These are phyloP conservation scores for Solanum sejunctum DNA, from an alignment of 257 asterid genomes.

Conservation along the genomic window DNA sequence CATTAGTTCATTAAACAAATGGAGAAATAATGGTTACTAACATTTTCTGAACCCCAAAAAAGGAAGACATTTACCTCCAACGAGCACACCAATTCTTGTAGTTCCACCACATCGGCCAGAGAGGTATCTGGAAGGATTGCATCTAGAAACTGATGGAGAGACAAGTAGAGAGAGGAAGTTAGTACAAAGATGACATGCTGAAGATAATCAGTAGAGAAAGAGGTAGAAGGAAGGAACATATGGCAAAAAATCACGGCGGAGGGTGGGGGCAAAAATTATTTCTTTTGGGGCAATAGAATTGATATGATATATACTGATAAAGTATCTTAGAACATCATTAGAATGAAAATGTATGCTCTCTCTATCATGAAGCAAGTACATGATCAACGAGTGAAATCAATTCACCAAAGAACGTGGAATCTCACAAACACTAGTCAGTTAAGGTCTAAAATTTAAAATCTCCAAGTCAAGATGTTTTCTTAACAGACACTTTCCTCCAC, in stretches of 20 bases:
- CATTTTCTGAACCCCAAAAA: neutral
- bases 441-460: neutral
- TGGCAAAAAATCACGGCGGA: neutral
- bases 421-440: neutral
- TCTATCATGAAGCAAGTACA: neutral
- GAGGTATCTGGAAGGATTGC: slow-evolving; percentile 22
- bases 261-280: neutral
- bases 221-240: neutral
- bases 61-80: slow-evolving; percentile 43
- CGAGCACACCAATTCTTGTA: slow-evolving; percentile 34
- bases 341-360: neutral
- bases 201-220: neutral
- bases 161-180: slow-evolving; percentile 1
- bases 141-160: slow-evolving; percentile 23
- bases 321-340: neutral
- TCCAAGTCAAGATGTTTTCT: neutral
- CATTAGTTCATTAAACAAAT: neutral
- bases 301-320: neutral
- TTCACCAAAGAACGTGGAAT: neutral
- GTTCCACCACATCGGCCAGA: slow-evolving; percentile 38
- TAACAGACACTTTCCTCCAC: neutral
- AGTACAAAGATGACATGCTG: neutral
- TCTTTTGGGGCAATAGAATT: neutral
- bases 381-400: neutral
- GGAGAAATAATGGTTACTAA: neutral